These are phyloP conservation scores for Citrullus mucosospermus DNA, from an alignment of 306 rosid genomes.

Conservation along the genomic window DNA sequence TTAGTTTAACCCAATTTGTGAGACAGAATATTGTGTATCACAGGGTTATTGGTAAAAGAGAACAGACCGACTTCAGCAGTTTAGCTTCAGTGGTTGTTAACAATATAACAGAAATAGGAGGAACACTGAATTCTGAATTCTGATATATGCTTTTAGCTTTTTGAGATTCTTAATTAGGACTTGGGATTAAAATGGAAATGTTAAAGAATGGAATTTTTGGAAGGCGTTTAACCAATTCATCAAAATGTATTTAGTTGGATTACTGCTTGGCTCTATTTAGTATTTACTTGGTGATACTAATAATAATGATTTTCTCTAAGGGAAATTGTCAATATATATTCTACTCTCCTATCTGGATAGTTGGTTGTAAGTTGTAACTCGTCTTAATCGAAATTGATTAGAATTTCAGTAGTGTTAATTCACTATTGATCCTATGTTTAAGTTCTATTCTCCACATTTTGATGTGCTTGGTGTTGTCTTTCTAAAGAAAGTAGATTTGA, in stretches of 20 bases:
- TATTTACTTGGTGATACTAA: no score
- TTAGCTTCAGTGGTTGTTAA: neutral
- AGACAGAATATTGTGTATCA: neutral
- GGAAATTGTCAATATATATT: neutral
- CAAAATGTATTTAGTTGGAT: neutral
- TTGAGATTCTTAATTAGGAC: neutral
- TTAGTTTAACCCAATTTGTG: neutral
- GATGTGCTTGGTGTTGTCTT: neutral
- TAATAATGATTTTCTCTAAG: neutral
- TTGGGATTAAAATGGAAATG: neutral
- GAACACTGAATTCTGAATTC: neutral
- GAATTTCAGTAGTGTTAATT: neutral
- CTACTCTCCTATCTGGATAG: neutral
- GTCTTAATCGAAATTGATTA: neutral
- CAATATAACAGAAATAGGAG: neutral
- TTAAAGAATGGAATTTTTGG: neutral
- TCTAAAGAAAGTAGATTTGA: neutral
- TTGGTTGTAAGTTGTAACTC: neutral
- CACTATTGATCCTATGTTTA: neutral
- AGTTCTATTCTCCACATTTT: neutral
- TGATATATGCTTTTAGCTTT: neutral
- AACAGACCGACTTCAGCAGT: neutral
- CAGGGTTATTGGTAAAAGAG: neutral
- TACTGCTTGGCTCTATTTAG: neutral
- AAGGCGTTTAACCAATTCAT: neutral